Conservation (phyloP, 2,329 filamentous ascomycete species). For the Pyricularia grisea region DNA sequence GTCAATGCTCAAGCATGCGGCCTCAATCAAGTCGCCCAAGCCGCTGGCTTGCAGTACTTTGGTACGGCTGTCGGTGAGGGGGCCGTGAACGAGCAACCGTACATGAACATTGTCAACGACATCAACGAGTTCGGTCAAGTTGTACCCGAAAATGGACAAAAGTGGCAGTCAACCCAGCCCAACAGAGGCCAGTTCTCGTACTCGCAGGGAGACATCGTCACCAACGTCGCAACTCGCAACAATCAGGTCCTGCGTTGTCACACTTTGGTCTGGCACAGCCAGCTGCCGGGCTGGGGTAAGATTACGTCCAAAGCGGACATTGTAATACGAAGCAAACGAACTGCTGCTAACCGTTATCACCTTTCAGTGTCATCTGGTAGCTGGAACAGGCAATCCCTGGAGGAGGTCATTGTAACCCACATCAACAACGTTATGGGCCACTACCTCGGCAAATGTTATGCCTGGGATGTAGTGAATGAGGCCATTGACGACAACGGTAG, state of each 20-base stretch:
- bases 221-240: conserved; percentile 21
- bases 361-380: conserved; percentile 12
- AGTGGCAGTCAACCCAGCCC: conserved; percentile 47
- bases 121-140: conserved; percentile 45
- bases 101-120: conserved; percentile 39
- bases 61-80: conserved; percentile 46
- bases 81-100: conserved; percentile 36
- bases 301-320: neutral
- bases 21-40: neutral
- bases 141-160: conserved; percentile 46
- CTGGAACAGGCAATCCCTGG: conserved; percentile 44
- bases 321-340: neutral
- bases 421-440: conserved; percentile 36
- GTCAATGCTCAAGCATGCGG: neutral
- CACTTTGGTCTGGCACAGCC: conserved; percentile 32
- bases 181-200: conserved; percentile 40
- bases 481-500: conserved; percentile 38
- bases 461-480: conserved; percentile 47
- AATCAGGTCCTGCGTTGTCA: conserved; percentile 43
- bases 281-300: conserved; percentile 34
- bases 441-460: conserved; percentile 36
- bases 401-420: conserved; percentile 39
- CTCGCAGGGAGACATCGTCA: conserved; percentile 34
- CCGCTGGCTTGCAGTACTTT: conserved; percentile 41
- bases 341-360: neutral